These are phyloP conservation scores for Nemania bipapillata DNA, from an alignment of 2,329 filamentous ascomycete genomes.

Conservation along the genomic window DNA sequence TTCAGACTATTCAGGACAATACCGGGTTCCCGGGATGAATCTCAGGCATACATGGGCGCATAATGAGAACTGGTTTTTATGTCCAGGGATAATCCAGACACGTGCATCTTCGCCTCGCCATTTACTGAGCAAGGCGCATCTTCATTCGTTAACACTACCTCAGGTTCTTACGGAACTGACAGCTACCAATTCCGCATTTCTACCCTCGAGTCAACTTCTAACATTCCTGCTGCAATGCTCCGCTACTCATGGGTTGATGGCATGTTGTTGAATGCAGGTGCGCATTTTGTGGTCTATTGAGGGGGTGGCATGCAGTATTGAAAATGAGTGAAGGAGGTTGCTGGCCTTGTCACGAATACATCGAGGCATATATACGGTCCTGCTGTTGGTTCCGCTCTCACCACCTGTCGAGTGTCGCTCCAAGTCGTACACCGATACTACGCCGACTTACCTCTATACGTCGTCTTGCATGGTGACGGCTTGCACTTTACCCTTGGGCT, in stretches of 20 bases:
- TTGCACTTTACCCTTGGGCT: slow-evolving; percentile 34
- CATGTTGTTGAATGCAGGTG: slow-evolving; percentile 22
- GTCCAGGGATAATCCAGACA: slow-evolving; percentile 32
- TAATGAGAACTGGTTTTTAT: slow-evolving; percentile 6
- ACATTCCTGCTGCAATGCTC: slow-evolving; percentile 21
- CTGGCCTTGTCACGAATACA: slow-evolving; percentile 32
- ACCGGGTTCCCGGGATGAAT: slow-evolving; percentile 38
- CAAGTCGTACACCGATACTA: slow-evolving; percentile 37
- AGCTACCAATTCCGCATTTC: slow-evolving; percentile 12
- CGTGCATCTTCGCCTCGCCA: slow-evolving; percentile 27
- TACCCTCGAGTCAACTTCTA: slow-evolving; percentile 9
- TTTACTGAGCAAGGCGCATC: slow-evolving; percentile 22
- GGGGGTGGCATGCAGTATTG: slow-evolving; percentile 26
- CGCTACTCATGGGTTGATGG: slow-evolving; percentile 14
- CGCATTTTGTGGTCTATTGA: slow-evolving; percentile 17
- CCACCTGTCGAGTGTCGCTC: slow-evolving; percentile 30
- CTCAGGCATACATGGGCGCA: slow-evolving; percentile 16
- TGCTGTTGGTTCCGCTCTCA: slow-evolving; percentile 21
- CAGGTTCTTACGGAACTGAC: slow-evolving; percentile 14
- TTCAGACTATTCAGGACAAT: not conserved
- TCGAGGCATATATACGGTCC: slow-evolving; percentile 12
- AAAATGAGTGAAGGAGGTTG: slow-evolving; percentile 5
- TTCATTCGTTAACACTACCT: slow-evolving; percentile 23
- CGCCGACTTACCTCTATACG: slow-evolving; percentile 38
- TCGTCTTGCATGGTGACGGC: slow-evolving; percentile 42